Conservation (phyloP, 2,329 filamentous ascomycete species). For the Ascocoryne sarcoides region DNA sequence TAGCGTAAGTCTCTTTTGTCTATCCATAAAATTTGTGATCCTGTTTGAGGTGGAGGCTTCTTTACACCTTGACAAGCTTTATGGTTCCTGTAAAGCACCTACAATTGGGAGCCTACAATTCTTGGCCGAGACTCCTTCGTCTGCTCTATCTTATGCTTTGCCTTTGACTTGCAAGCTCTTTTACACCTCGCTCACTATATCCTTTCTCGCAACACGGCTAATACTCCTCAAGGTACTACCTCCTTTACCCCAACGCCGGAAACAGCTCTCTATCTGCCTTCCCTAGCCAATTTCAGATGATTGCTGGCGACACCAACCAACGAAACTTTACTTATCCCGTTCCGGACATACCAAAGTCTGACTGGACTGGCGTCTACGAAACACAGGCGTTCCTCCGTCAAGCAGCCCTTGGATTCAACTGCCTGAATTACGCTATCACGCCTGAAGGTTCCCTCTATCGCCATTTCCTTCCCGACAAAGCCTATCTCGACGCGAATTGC, state of each 20-base stretch:
- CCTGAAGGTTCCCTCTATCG: conserved; percentile 59
- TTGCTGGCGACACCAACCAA: conserved; percentile 62
- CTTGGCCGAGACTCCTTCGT: background rate
- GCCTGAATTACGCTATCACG: conserved; percentile 64
- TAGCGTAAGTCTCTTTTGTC: conserved; percentile 54
- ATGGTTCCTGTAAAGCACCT: no score
- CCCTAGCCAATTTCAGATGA: conserved; percentile 70
- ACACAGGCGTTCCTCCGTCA: conserved; percentile 61
- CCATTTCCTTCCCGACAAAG: conserved; percentile 73
- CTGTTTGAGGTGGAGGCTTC: no score
- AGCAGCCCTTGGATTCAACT: conserved; percentile 90
- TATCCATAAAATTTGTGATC: background rate
- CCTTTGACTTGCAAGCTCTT: background rate
- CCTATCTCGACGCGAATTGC: conserved; percentile 73
- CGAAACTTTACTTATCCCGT: conserved; percentile 62
- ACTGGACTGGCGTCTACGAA: conserved; percentile 54
- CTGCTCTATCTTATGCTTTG: background rate
- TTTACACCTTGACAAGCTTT: no score
- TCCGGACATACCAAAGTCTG: conserved; percentile 58
- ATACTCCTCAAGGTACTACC: conserved; percentile 60
- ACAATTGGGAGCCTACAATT: background rate
- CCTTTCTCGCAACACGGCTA: background rate
- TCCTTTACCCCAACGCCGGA: conserved; percentile 54
- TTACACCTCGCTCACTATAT: background rate
- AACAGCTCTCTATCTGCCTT: conserved; percentile 59